Percentiles rank a stretch among this genome's conserved stretches.
Evolutionary conservation across 768 basidiomycete genomes (phyloP).

Genomic region (Tephrocybe sp.): DNA sequence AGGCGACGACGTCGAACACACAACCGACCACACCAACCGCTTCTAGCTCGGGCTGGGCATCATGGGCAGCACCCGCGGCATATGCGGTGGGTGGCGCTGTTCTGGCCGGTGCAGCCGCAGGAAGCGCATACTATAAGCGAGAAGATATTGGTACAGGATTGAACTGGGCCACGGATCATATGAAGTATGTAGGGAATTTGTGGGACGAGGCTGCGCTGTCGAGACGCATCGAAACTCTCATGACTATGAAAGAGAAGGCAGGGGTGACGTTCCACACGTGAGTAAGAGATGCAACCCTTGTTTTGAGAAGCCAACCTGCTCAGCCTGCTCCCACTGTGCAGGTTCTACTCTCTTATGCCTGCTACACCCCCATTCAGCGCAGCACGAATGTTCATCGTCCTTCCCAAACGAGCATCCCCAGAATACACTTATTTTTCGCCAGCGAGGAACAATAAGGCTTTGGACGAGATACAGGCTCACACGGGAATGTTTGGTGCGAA

Average conservation of each 20-base stretch:
- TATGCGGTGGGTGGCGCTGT: slow-evolving; percentile 74
- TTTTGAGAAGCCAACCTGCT: background rate
- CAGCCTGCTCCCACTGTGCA: slow-evolving; percentile 26
- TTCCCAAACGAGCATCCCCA: slow-evolving; percentile 58
- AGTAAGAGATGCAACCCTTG: slow-evolving; percentile 29
- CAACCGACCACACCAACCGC: slow-evolving; percentile 23
- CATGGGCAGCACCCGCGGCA: slow-evolving; percentile 65
- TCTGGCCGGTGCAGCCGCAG: slow-evolving; percentile 80
- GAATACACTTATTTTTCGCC: slow-evolving; percentile 58
- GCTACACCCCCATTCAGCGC: slow-evolving; percentile 56
- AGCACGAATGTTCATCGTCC: slow-evolving; percentile 74
- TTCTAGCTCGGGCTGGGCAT: slow-evolving; percentile 49
- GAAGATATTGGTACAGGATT: slow-evolving; percentile 73
- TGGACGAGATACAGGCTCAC: slow-evolving; percentile 84
- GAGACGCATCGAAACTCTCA: slow-evolving; percentile 59
- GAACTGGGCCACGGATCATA: slow-evolving; percentile 80
- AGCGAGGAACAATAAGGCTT: slow-evolving; percentile 62
- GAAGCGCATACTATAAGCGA: slow-evolving; percentile 80
- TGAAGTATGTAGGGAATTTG: slow-evolving; percentile 84
- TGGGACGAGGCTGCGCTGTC: slow-evolving; percentile 76
- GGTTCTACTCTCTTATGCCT: slow-evolving; percentile 81
- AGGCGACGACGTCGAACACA: slow-evolving; percentile 32
- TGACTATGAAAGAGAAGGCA: slow-evolving; percentile 57
- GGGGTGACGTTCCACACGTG: slow-evolving; percentile 76
- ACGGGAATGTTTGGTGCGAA: slow-evolving; percentile 82